Percentiles rank a stretch among this genome's conserved stretches.
Conservation (phyloP, 331 rosid genomes). For the Malus hybrid region DNA sequence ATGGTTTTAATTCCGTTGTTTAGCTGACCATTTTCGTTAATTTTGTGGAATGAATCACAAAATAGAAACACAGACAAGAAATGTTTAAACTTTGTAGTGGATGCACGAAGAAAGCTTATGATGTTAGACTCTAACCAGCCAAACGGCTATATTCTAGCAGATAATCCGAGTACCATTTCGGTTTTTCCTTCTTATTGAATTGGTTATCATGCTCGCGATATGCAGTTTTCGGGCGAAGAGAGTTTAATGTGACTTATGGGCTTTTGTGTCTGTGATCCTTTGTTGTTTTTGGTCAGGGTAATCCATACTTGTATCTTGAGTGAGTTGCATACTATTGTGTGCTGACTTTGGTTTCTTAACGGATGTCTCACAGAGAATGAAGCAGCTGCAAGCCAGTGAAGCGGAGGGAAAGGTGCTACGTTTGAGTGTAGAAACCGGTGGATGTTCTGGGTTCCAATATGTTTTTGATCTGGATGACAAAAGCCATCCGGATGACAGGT, state of each 20-base stretch:
- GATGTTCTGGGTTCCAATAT: conserved; percentile 95
- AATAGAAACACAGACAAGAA: background rate
- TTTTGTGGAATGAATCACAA: background rate
- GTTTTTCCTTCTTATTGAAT: background rate
- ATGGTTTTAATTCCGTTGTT: background rate
- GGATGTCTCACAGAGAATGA: conserved; percentile 59
- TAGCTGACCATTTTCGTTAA: background rate
- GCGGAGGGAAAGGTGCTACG: conserved; percentile 61
- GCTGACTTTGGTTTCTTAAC: conserved; percentile 2
- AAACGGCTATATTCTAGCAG: background rate
- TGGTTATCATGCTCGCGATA: background rate
- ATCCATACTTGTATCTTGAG: too few relatives aligned
- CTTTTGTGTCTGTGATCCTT: background rate
- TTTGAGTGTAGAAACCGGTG: conserved; percentile 86
- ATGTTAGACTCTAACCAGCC: background rate
- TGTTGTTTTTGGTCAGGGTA: too few relatives aligned
- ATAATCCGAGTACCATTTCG: background rate
- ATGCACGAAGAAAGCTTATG: background rate
- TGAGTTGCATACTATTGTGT: background rate
- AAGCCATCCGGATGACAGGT: conserved; percentile 56
- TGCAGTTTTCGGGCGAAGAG: background rate
- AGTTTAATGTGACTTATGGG: background rate
- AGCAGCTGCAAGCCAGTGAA: conserved; percentile 57
- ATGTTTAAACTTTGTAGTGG: background rate
- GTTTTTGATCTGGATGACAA: conserved; percentile 67